phyloP scores from a whole-genome alignment of 768 basidiomycete species.

The Hericium alpestre region DNA sequence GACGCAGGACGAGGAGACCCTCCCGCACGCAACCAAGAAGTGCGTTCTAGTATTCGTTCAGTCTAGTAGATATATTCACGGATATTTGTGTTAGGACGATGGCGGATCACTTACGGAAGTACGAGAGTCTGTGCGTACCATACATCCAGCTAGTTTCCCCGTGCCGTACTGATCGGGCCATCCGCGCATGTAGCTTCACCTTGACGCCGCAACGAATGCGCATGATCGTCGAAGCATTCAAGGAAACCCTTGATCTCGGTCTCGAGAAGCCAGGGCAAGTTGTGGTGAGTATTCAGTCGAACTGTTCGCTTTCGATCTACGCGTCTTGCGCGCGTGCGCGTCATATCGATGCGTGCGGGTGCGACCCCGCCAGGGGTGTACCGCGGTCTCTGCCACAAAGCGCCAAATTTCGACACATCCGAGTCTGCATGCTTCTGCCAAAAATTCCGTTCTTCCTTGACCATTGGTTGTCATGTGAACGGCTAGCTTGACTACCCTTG shows the following conservation, averaged over 20 bases:
- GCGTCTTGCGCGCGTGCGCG: background rate
- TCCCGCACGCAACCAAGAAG: constrained; percentile 93
- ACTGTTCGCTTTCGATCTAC: background rate
- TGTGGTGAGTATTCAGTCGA: constrained; percentile 53
- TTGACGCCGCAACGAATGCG: constrained; percentile 87
- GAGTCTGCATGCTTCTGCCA: background rate
- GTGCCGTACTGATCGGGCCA: constrained; percentile 1
- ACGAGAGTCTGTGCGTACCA: constrained; percentile 65
- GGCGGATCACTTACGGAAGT: constrained; percentile 88
- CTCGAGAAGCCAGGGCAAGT: constrained; percentile 73
- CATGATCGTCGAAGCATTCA: constrained; percentile 94
- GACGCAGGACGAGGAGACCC: constrained; percentile 76
- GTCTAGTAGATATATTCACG: constrained; percentile 6
- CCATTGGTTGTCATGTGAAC: background rate
- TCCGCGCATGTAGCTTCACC: constrained; percentile 49
- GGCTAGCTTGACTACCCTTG: background rate
- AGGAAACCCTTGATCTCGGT: constrained; percentile 82
- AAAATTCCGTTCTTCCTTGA: background rate
- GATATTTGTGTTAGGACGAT: constrained; percentile 52
- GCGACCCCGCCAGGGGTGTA: background rate
- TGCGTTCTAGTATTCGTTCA: constrained; percentile 21
- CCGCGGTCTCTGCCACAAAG: background rate
- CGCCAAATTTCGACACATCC: too few relatives aligned
- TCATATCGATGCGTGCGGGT: background rate
- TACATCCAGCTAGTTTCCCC: background rate